phyloP scores from a whole-genome alignment of 2,329 filamentous ascomycete species.

The Cladosporium velox region DNA sequence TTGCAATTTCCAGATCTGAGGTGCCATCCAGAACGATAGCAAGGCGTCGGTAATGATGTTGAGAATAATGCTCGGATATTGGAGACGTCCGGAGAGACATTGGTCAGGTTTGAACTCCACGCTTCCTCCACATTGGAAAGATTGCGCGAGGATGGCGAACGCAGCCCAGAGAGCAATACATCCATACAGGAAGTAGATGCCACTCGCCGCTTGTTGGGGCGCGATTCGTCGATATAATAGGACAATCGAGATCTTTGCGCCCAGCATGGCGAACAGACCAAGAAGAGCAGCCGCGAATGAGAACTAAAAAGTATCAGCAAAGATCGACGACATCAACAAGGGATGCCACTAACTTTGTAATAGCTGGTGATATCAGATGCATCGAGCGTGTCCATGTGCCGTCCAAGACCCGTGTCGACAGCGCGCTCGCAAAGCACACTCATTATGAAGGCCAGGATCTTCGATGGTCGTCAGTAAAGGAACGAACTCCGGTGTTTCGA shows the following conservation, averaged over 20 bases:
- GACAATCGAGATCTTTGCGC: slow-evolving; percentile 20
- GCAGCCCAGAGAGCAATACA: slow-evolving; percentile 20
- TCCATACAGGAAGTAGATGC: slow-evolving; percentile 17
- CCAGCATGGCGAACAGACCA: slow-evolving; percentile 10
- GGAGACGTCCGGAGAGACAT: slow-evolving; percentile 21
- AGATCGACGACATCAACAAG: neutral
- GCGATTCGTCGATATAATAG: slow-evolving; percentile 23
- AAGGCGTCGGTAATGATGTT: slow-evolving; percentile 33
- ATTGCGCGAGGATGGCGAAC: slow-evolving; percentile 23
- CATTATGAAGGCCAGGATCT: neutral
- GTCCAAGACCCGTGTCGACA: neutral
- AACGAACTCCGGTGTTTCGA: neutral
- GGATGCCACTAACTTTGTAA: neutral
- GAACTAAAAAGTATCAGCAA: slow-evolving; percentile 1
- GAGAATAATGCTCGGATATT: slow-evolving; percentile 27
- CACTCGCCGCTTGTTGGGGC: slow-evolving; percentile 17
- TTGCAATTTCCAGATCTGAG: slow-evolving; percentile 29
- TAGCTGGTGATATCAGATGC: neutral
- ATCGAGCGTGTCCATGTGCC: neutral
- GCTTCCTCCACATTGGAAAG: slow-evolving; percentile 29
- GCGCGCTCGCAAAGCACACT: neutral
- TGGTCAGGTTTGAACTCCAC: slow-evolving; percentile 23
- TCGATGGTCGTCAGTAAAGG: neutral
- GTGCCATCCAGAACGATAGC: slow-evolving; percentile 33
- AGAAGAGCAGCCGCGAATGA: slow-evolving; percentile 18